phyloP scores from a whole-genome alignment of 345 rosid genomes.

The Linum lewisii region DNA sequence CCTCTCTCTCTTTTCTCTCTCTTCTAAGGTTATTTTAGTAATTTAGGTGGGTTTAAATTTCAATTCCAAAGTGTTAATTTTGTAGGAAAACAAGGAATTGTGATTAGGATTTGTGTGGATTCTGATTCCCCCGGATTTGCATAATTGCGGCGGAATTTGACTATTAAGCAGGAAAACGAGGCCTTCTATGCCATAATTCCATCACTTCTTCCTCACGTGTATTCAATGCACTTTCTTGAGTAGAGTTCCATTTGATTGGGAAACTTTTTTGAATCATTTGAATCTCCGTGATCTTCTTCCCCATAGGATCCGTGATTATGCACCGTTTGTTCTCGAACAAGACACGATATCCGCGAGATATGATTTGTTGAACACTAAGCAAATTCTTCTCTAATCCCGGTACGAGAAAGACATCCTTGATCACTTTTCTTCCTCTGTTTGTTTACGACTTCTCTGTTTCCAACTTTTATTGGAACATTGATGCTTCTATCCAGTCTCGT shows the following conservation, averaged over 20 bases:
- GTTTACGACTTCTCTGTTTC: not conserved
- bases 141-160: no score
- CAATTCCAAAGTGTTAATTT: no score
- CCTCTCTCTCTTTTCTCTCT: no score
- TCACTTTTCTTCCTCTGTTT: not conserved
- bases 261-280: not conserved
- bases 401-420: not conserved
- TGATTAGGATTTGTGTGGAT: no score
- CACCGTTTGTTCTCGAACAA: not conserved
- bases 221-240: not conserved
- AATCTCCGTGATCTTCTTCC: no score
- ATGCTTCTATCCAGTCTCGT: not conserved
- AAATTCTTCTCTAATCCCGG: not conserved
- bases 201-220: not conserved
- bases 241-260: not conserved
- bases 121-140: no score
- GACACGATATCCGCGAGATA: not conserved
- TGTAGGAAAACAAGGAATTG: no score
- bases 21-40: no score
- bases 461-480: not conserved
- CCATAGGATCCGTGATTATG: not conserved
- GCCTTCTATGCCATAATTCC: not conserved
- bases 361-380: not conserved
- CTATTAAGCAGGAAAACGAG: no score
- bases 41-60: no score